Conservation (phyloP, 768 basidiomycete genomes). For the Suillus sp. region DNA sequence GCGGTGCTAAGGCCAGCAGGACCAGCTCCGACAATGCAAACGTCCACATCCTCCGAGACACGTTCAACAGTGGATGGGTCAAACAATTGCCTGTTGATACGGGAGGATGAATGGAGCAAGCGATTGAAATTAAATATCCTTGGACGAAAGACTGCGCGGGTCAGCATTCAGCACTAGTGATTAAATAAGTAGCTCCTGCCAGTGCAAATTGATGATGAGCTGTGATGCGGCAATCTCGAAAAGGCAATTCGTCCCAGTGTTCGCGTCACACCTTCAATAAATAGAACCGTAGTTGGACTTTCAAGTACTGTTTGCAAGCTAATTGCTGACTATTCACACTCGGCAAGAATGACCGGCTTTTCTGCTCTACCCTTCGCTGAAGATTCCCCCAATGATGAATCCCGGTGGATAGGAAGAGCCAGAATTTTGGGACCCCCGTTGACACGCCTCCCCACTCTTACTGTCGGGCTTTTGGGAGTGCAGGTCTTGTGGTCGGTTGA, state of each 20-base stretch:
- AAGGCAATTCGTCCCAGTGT: neutral
- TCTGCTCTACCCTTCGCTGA: conserved; percentile 48
- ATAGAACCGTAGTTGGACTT: neutral
- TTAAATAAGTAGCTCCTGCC: neutral
- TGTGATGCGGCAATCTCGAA: conserved; percentile 3
- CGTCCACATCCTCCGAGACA: conserved; percentile 90
- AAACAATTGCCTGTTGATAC: conserved; percentile 39
- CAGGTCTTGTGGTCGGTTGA: conserved; percentile 94
- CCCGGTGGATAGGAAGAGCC: conserved; percentile 54
- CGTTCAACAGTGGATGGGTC: conserved; percentile 72
- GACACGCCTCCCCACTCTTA: conserved; percentile 68
- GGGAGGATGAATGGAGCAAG: conserved; percentile 28
- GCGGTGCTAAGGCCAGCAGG: conserved; percentile 97
- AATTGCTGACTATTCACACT: neutral
- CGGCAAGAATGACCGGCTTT: conserved; percentile 48
- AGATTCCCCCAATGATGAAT: conserved; percentile 37
- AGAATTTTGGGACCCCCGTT: conserved; percentile 68
- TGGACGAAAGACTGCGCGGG: conserved; percentile 1
- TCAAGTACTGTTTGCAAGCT: neutral
- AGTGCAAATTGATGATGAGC: neutral
- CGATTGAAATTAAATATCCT: conserved; percentile 1
- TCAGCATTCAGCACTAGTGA: conserved; percentile 9
- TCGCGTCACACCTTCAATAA: neutral
- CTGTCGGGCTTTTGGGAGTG: conserved; percentile 79
- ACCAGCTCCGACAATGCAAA: conserved; percentile 95